A percentile compares a stretch with the other conserved stretches of the same genome.
Evolutionary conservation across 495 filamentous ascomycete species (phyloP).

Genomic region (Delitschia confertaspora): DNA sequence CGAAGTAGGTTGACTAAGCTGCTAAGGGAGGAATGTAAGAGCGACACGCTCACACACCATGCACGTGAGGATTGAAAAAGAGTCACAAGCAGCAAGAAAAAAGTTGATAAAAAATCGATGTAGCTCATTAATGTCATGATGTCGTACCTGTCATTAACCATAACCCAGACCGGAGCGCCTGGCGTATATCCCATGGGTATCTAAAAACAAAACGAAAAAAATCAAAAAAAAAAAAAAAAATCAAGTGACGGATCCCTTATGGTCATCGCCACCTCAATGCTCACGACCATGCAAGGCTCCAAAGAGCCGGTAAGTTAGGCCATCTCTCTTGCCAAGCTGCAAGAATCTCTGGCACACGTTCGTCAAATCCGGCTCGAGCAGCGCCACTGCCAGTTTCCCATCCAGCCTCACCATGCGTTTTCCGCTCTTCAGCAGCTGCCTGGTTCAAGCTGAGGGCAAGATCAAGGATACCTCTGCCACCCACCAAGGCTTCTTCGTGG

Average conservation of each 20-base stretch:
- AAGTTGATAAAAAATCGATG: no score
- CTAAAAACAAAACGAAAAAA: background rate
- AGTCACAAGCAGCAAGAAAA: no score
- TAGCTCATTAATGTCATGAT: no score
- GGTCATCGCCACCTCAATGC: no score
- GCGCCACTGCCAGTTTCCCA: slow-evolving; percentile 63
- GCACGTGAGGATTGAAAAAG: no score
- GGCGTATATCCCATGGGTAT: slow-evolving; percentile 1
- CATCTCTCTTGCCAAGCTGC: slow-evolving; percentile 95
- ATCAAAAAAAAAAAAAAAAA: background rate
- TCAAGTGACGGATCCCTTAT: no score
- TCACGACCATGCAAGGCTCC: slow-evolving; percentile 93
- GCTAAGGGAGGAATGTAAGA: no score
- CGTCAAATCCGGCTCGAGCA: slow-evolving; percentile 73
- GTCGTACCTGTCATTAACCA: no score
- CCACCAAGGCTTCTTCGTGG: slow-evolving; percentile 87
- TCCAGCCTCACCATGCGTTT: slow-evolving; percentile 47
- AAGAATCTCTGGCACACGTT: slow-evolving; percentile 83
- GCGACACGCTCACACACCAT: no score
- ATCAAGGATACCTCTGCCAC: slow-evolving; percentile 86
- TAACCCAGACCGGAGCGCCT: no score
- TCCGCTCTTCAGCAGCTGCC: slow-evolving; percentile 69
- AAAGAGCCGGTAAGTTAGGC: slow-evolving; percentile 81
- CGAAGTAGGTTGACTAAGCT: no score
- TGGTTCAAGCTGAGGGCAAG: slow-evolving; percentile 78